Base-by-base conservation (phyloP, 371 early-diverging fungal genomes). In the Coemansia sp. region DNA sequence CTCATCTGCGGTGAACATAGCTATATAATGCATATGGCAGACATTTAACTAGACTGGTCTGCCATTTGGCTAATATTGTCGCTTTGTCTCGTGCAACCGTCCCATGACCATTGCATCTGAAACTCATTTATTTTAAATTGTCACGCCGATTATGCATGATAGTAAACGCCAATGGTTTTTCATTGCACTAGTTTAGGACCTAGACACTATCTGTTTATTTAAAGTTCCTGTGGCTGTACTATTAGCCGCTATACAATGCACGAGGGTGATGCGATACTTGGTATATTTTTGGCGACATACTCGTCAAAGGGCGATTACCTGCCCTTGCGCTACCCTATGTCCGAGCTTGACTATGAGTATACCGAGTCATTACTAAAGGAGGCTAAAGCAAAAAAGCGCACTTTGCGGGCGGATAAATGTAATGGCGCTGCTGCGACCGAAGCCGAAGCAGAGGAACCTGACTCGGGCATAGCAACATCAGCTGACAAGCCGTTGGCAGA, bases 291-390 rank as follows among this genome's bases (percentile, higher is more conserved):
- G 53, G 79, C 73, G 32, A 79, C 79, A 19, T 79, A 79, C 57
- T 79, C 79, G 36, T 79, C 79, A 29, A 79, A 79, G 54, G 79
- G 79, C 66, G 73, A 79, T 26, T 70, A 79, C 23, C 52, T 79
- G 49, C 79, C 79, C 4, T 46, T 79, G 46, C 64, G 79, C 11
- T 79, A 79, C 41, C 79, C 79, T 1, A 24, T 62, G 66, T 67
- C 80, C 11, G 29, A 44, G 26, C 59, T 60, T 17, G 79, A 80
- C 68, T 67, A 64, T 26, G 77, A 77, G 23, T 66, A 60, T 23
- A 60, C 67, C 21, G 73, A 65, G 53, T n/a, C 39, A 24, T 53
- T 65, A 24, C 59, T 75, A 11, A 77, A 53, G 55, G 73, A 63
- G n/a, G 19, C 32, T 4, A 61, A 46, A 15, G 58, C 19, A 39